Base-by-base conservation (phyloP, 176 grass and related monocot genomes). In the Hsuehochloa calcarea region DNA sequence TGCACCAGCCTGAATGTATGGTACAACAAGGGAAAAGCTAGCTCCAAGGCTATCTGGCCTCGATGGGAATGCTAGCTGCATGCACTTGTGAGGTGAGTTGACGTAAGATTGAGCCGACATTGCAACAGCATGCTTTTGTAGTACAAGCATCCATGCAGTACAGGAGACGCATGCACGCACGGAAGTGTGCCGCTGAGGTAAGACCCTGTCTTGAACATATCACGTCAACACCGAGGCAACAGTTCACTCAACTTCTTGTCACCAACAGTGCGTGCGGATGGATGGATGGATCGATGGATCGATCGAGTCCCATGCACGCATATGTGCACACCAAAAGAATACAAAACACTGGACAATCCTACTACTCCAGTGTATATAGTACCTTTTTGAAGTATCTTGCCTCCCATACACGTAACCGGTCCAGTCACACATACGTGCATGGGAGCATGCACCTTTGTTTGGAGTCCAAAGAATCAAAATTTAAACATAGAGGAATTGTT, bases 141-240 rank as follows among this genome's bases (percentile, higher is more conserved):
- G 62, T 50, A 67, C 71, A 51, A 84, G 67, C 71, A 64, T 64
- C 26, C 29, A 29, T 29, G 29, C 39, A 17, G 12, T 26, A 29
- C 69, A 40, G 35, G 27, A 26, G 15, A 15, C 40, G 14, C 20
- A 10, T n/a, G 54, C 62, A 55, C 59, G 68, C 69, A 74, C 76
- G 81, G 20, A 46, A 39, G 12, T 17, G 29, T 67, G 72, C 61
- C 19, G 11, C 27, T 51, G 65, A 40, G 40, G n/a, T 56, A 9
- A n/a, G 35, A 58, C 23, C 38, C 31, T 27, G n/a, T 14, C 51
- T 8, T 44, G 2, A 41, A 43, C 65, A 29, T 43, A 15, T 81
- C 79, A 56, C 49, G 50, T 82, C 80, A 34, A 7, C 44, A n/a
- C n/a, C n/a, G n/a, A n/a, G n/a, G 15, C 51, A 82, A 72, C 79